phyloP scores from a whole-genome alignment of 202 grass and related monocot genomes.

The Elaeis oleifera region DNA sequence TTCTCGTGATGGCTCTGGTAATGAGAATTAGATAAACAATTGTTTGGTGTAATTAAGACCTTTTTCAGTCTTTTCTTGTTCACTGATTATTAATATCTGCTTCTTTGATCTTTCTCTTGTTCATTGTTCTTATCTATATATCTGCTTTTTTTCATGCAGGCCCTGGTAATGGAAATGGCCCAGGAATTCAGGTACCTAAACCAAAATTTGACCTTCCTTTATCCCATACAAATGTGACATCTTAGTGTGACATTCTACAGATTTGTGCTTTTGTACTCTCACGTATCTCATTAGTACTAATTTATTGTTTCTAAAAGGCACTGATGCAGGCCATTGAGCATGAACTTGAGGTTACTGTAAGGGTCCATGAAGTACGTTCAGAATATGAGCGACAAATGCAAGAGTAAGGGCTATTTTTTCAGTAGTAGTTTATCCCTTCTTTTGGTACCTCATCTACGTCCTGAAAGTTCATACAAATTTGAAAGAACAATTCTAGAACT shows the following conservation, averaged over 20 bases:
- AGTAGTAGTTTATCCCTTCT: too few relatives aligned
- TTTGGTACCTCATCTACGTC: too few relatives aligned
- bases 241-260: too few relatives aligned
- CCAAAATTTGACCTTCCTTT: slow-evolving; percentile 10
- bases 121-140: too few relatives aligned
- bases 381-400: slow-evolving; percentile 86
- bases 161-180: slow-evolving; percentile 38
- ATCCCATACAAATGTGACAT: not conserved
- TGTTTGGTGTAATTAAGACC: too few relatives aligned
- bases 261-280: slow-evolving; percentile 11
- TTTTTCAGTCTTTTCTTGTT: too few relatives aligned
- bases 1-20: slow-evolving; percentile 54
- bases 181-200: slow-evolving; percentile 57
- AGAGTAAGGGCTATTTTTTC: slow-evolving; percentile 43
- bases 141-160: slow-evolving; percentile 10
- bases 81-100: too few relatives aligned
- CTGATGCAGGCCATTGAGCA: slow-evolving; percentile 71
- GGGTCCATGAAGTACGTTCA: slow-evolving; percentile 77
- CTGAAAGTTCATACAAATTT: too few relatives aligned
- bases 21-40: not conserved
- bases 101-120: too few relatives aligned
- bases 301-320: slow-evolving; percentile 38
- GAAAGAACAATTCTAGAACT: too few relatives aligned
- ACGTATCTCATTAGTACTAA: slow-evolving; percentile 24
- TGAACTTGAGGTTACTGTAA: slow-evolving; percentile 77